phyloP scores from a whole-genome alignment of 257 asterid species.

The Jacaranda copaia region DNA sequence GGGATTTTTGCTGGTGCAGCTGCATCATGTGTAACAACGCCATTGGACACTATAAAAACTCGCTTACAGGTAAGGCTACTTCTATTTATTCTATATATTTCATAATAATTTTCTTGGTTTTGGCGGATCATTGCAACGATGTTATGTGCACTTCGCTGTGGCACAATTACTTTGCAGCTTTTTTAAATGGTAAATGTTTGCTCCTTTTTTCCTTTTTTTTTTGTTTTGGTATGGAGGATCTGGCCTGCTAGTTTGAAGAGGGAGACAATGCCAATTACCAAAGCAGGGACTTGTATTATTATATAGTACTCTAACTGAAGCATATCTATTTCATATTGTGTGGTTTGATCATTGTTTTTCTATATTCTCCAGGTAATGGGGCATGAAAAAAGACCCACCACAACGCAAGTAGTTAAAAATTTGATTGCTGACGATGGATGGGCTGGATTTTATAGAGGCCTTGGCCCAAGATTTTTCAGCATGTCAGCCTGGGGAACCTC shows the following conservation, averaged over 20 bases:
- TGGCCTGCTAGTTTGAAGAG: background rate
- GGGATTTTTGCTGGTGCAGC: constrained; percentile 92
- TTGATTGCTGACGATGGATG: constrained; percentile 95
- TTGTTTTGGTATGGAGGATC: background rate
- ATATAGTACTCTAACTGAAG: background rate
- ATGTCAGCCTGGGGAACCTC: constrained; percentile 99
- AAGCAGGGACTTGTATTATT: constrained; percentile 5
- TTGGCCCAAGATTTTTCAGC: constrained; percentile 98
- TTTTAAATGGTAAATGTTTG: constrained; percentile 1
- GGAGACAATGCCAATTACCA: constrained; percentile 12
- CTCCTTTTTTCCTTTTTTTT: background rate
- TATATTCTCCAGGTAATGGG: constrained; percentile 72
- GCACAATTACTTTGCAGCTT: background rate
- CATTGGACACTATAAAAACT: constrained; percentile 93
- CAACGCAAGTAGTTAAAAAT: constrained; percentile 73
- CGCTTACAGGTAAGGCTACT: constrained; percentile 73
- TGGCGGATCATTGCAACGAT: constrained; percentile 13
- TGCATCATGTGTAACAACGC: constrained; percentile 91
- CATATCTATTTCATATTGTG: background rate
- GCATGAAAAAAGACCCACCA: constrained; percentile 72
- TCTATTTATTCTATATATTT: background rate
- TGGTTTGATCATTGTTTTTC: constrained; percentile 30
- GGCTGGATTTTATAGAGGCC: constrained; percentile 91
- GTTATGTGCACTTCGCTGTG: constrained; percentile 2
- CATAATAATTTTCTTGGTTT: background rate